Conservation (phyloP, 768 basidiomycete species). For the Hysterangium stoloniferum region DNA sequence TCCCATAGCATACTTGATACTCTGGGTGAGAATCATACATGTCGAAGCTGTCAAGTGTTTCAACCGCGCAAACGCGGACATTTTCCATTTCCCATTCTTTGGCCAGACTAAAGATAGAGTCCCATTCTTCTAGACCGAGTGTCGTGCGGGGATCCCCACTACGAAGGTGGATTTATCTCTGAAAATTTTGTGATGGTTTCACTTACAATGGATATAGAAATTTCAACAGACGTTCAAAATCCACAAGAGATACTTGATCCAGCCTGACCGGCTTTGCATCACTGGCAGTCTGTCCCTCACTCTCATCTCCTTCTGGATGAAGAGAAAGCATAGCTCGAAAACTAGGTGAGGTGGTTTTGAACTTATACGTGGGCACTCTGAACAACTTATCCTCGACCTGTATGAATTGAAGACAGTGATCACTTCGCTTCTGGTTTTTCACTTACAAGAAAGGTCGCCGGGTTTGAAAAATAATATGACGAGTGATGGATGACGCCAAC, state of each 20-base stretch:
- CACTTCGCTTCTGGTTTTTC: too few species aligned
- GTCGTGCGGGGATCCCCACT: not conserved
- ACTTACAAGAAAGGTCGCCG: too few species aligned
- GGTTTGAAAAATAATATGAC: too few species aligned
- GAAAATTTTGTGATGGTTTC: not conserved
- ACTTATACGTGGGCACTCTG: not conserved
- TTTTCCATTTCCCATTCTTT: not conserved
- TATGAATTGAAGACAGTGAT: too few species aligned
- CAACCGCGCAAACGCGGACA: not conserved
- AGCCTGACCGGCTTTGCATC: not conserved
- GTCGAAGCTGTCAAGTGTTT: not conserved
- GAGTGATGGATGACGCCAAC: too few species aligned
- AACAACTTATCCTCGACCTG: conserved; percentile 1
- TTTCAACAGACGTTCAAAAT: conserved; percentile 1
- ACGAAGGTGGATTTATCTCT: not conserved
- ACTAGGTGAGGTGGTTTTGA: not conserved
- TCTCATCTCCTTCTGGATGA: too few species aligned
- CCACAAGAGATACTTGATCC: not conserved
- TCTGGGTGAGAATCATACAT: not conserved
- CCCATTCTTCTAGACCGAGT: not conserved
- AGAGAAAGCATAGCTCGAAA: not conserved
- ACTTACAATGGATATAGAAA: conserved; percentile 6
- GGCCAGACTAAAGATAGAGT: not conserved
- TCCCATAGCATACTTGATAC: not conserved
- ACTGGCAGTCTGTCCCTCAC: not conserved